Evolutionary conservation across 805 yeast genomes (phyloP).

Genomic region (Zygoascus biomembranicola): DNA sequence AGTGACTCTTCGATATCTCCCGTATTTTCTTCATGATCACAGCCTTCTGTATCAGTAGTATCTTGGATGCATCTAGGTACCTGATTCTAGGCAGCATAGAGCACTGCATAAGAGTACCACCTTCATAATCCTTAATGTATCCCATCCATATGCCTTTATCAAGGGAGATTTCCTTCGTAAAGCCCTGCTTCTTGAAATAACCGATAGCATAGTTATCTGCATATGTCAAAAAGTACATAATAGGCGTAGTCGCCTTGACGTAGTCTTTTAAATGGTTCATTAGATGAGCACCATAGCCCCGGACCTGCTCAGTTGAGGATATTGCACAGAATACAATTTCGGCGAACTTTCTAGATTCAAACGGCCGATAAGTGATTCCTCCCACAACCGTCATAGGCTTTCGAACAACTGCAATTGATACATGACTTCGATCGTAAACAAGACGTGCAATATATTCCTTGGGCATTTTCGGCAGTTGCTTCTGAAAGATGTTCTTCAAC

Average conservation of each 20-base stretch:
- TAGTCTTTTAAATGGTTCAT: slow-evolving; percentile 98
- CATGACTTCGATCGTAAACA: slow-evolving; percentile 88
- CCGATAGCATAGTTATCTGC: slow-evolving; percentile 99
- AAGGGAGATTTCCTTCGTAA: slow-evolving; percentile 86
- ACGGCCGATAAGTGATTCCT: slow-evolving; percentile 94
- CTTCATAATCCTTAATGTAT: slow-evolving; percentile 96
- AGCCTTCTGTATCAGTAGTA: slow-evolving; percentile 79
- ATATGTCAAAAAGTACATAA: slow-evolving; percentile 82
- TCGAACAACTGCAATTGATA: slow-evolving; percentile 92
- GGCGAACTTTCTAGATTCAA: slow-evolving; percentile 83
- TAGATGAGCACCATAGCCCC: slow-evolving; percentile 97
- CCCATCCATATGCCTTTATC: slow-evolving; percentile 94
- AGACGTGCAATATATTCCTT: slow-evolving; percentile 90
- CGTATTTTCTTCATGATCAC: slow-evolving; percentile 82
- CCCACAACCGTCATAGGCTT: slow-evolving; percentile 95
- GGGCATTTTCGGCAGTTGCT: slow-evolving; percentile 98
- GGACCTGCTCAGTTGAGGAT: slow-evolving; percentile 92
- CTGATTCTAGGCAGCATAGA: slow-evolving; percentile 83
- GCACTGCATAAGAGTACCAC: slow-evolving; percentile 98
- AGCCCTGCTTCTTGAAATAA: slow-evolving; percentile 95
- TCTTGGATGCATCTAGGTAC: slow-evolving; percentile 82
- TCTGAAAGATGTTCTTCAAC: slow-evolving; percentile 89
- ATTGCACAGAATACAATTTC: slow-evolving; percentile 99
- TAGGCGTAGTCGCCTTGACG: slow-evolving; percentile 78
- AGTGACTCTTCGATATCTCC: slow-evolving; percentile 66